phyloP scores from a whole-genome alignment of 768 basidiomycete genomes.

The Naematelia encephala region DNA sequence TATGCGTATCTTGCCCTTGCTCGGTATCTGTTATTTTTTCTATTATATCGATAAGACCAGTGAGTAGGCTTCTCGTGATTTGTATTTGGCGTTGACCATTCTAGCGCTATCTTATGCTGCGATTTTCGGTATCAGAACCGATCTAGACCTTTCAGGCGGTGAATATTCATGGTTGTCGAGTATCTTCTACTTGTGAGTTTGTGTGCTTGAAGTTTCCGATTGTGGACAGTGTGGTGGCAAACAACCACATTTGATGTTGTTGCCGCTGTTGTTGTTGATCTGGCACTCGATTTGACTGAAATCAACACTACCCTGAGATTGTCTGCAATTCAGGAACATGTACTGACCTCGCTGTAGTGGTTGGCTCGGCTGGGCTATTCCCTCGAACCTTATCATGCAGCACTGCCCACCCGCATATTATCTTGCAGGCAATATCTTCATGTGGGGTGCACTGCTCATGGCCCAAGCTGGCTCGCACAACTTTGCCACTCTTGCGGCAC shows the following conservation, averaged over 20 bases:
- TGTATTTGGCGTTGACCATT: no score
- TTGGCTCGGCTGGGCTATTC: conserved; percentile 54
- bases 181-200: conserved; percentile 10
- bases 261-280: no score
- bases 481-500: conserved; percentile 51
- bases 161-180: conserved; percentile 50
- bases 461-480: conserved; percentile 52
- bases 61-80: no score
- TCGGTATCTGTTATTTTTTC: no score
- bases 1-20: conserved; percentile 29
- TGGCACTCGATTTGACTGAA: no score
- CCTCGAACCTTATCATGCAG: conserved; percentile 54
- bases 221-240: no score
- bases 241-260: no score
- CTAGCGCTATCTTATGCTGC: no score
- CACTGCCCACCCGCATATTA: conserved; percentile 53
- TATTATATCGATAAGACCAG: no score
- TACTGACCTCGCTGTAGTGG: conserved; percentile 53
- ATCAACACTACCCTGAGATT: not conserved
- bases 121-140: no score
- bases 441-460: conserved; percentile 54
- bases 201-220: no score
- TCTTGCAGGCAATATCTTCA: conserved; percentile 52
- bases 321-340: conserved; percentile 6
- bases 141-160: conserved; percentile 46